Conservation (phyloP, 202 grass and related monocot species). For the Brachypodium distachyon region DNA sequence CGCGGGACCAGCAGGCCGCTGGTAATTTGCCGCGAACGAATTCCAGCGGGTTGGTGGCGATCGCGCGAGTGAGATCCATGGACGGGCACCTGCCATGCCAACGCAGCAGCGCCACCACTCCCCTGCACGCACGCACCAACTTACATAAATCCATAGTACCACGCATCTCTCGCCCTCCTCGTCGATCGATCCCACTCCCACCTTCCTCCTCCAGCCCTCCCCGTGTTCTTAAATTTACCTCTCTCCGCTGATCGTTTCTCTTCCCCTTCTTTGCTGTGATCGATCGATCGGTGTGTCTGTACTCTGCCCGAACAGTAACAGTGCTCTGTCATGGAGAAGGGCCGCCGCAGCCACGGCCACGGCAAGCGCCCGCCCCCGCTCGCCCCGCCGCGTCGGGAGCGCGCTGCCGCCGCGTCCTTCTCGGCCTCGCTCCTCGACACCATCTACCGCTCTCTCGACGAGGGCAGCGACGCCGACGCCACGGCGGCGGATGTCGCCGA, state of each 20-base stretch:
- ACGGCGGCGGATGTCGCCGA: neutral
- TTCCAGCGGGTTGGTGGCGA: slow-evolving; percentile 11
- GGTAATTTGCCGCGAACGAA: neutral
- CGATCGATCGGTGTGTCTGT: neutral
- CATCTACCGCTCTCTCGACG: slow-evolving; percentile 71
- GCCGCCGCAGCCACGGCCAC: neutral
- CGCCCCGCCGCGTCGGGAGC: slow-evolving; percentile 11
- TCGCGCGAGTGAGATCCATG: neutral
- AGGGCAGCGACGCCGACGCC: neutral
- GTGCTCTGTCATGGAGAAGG: slow-evolving; percentile 1
- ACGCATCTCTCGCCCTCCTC: slow-evolving; percentile 22
- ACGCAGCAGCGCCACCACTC: slow-evolving; percentile 24
- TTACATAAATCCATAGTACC: slow-evolving; percentile 26
- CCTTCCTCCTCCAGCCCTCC: too few species aligned
- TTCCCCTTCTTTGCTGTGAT: neutral
- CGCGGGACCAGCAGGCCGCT: neutral
- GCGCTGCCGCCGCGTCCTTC: slow-evolving; percentile 48
- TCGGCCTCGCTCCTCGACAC: slow-evolving; percentile 70
- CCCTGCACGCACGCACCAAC: slow-evolving; percentile 22
- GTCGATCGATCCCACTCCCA: neutral
- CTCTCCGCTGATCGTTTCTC: neutral
- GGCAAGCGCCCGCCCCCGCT: slow-evolving; percentile 14
- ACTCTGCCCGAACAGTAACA: neutral
- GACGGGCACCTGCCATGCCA: slow-evolving; percentile 16
- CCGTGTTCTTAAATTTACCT: neutral